Evolutionary conservation across 2,329 filamentous ascomycete genomes (phyloP).

Genomic region (Colletotrichum sp.): DNA sequence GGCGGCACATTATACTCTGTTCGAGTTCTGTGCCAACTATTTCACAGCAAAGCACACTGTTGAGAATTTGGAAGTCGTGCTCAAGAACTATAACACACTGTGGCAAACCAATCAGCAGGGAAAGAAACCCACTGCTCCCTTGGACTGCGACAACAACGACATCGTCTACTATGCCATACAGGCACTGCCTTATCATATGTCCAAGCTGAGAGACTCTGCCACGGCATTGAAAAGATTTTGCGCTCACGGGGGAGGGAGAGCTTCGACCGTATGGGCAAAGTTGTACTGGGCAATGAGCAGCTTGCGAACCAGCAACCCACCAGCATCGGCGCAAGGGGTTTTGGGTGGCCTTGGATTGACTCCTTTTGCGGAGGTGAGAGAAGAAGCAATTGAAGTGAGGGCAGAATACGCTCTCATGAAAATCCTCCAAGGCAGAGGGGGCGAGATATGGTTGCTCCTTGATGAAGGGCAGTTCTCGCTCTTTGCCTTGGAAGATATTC

Average conservation of each 20-base stretch:
- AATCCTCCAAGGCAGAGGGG: background rate
- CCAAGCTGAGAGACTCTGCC: background rate
- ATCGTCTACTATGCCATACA: background rate
- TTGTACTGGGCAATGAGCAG: background rate
- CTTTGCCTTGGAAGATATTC: background rate
- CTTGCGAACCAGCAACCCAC: background rate
- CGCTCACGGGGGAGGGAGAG: background rate
- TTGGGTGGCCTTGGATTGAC: background rate
- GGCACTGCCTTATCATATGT: background rate
- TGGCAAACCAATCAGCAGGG: background rate
- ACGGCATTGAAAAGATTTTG: background rate
- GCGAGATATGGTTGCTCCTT: background rate
- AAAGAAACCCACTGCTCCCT: background rate
- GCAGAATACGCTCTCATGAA: background rate
- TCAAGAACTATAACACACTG: background rate
- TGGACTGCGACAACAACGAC: background rate
- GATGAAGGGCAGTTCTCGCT: background rate
- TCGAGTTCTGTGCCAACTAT: background rate
- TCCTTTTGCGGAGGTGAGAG: background rate
- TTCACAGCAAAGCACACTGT: background rate
- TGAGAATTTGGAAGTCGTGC: background rate
- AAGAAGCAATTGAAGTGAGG: background rate
- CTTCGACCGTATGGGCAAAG: background rate
- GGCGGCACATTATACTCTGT: background rate
- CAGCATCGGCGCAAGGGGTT: background rate